A percentile compares a stretch with the other conserved stretches of the same genome.
These are phyloP conservation scores for Xylogone sp. DNA, from an alignment of 2,329 filamentous ascomycete genomes.

Conservation along the genomic window DNA sequence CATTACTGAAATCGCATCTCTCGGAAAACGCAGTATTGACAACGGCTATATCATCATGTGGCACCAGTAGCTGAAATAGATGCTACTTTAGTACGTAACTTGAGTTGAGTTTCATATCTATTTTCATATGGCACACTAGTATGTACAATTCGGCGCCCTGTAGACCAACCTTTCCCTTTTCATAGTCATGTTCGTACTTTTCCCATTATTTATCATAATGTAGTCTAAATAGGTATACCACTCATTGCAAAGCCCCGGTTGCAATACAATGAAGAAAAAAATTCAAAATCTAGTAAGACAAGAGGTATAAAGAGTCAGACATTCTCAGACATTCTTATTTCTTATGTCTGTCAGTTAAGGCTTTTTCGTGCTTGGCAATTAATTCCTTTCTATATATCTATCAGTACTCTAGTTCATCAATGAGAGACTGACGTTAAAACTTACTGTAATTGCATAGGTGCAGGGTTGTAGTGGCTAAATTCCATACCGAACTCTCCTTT, in stretches of 20 bases:
- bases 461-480: conserved; percentile 91
- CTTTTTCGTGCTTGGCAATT: conserved; percentile 64
- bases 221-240: not conserved
- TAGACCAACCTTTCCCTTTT: not conserved
- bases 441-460: conserved; percentile 85
- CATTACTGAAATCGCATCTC: too few relatives aligned
- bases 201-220: not conserved
- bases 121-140: not conserved
- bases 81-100: not conserved
- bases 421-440: conserved; percentile 23
- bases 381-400: conserved; percentile 52
- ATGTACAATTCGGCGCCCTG: not conserved
- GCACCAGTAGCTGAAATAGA: too few relatives aligned
- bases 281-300: not conserved
- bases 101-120: not conserved
- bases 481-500: conserved; percentile 99
- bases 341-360: conserved; percentile 50
- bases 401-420: not conserved
- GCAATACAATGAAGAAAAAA: not conserved
- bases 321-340: conserved; percentile 15
- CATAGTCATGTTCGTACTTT: not conserved
- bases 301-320: not conserved
- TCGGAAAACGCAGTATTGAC: too few relatives aligned
- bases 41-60: too few relatives aligned
- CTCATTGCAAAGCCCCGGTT: not conserved